Conservation (phyloP, 2,329 filamentous ascomycete genomes). For the Aureobasidium namibiae region DNA sequence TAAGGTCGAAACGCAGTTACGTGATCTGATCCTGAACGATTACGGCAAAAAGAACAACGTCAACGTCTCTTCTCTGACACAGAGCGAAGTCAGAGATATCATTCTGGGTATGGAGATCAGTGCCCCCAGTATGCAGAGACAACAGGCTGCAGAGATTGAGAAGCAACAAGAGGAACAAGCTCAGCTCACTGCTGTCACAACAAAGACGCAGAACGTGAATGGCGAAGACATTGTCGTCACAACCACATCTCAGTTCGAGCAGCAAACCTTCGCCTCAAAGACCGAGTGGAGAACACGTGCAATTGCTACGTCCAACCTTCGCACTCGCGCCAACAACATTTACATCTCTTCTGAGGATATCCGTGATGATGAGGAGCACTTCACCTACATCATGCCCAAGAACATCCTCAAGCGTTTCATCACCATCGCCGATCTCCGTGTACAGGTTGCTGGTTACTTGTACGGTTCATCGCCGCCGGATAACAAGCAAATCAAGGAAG, state of each 20-base stretch:
- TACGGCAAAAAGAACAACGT: constrained; percentile 99
- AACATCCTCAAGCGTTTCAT: constrained; percentile 98
- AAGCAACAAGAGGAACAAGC: constrained; percentile 97
- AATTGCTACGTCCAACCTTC: constrained; percentile 91
- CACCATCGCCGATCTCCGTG: constrained; percentile 88
- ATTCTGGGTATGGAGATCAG: constrained; percentile 99
- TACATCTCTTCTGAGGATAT: constrained; percentile 96
- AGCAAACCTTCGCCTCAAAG: constrained; percentile 96
- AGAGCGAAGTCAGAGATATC: constrained; percentile 93
- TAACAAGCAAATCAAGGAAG: constrained; percentile 94
- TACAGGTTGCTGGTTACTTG: constrained; percentile 92
- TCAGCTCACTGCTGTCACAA: constrained; percentile 93
- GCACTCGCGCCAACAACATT: constrained; percentile 93
- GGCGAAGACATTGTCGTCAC: constrained; percentile 98
- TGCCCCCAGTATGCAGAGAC: constrained; percentile 93
- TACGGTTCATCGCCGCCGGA: constrained; percentile 89
- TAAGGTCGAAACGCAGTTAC: constrained; percentile 94
- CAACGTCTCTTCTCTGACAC: constrained; percentile 93
- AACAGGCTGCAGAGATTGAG: constrained; percentile 97
- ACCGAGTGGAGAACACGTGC: constrained; percentile 97
- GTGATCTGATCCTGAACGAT: constrained; percentile 93
- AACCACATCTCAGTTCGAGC: constrained; percentile 95
- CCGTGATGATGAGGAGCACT: constrained; percentile 76
- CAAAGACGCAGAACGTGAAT: constrained; percentile 94
- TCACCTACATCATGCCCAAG: constrained; percentile 98